Evolutionary conservation across 345 rosid species (phyloP).

Genomic region (Geranium brycei): DNA sequence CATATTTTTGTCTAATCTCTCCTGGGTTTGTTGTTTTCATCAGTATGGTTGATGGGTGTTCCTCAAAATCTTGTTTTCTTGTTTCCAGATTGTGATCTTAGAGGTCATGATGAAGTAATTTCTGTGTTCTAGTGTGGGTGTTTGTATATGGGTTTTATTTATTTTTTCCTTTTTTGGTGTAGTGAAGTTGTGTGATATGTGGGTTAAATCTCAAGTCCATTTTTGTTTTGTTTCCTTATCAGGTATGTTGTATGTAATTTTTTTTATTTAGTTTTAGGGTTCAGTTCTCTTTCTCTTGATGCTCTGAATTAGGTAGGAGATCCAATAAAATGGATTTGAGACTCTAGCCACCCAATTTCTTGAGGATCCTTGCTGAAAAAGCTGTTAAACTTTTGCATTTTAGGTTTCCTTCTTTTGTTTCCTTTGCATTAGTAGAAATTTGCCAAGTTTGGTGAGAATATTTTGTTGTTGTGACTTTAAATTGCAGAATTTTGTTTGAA

Average conservation of each 20-base stretch:
- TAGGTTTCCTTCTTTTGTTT: background rate
- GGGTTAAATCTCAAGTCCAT: background rate
- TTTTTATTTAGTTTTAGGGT: no score
- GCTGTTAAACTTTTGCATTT: background rate
- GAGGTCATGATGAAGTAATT: background rate
- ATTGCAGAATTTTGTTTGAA: constrained; percentile 24
- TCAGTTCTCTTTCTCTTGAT: background rate
- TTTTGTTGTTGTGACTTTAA: background rate
- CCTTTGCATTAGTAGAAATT: background rate
- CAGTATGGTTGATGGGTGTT: constrained; percentile 1
- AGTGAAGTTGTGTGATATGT: background rate
- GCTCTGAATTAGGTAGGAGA: background rate
- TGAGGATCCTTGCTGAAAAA: no score
- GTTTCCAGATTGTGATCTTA: constrained; percentile 1
- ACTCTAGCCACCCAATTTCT: background rate
- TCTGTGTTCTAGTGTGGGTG: background rate
- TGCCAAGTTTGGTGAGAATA: background rate
- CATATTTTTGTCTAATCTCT: constrained; percentile 7
- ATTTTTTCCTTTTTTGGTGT: background rate
- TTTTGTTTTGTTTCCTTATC: background rate
- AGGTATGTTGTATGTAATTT: background rate
- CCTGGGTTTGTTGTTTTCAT: background rate
- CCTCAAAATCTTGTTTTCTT: background rate
- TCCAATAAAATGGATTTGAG: background rate
- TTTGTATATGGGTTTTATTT: background rate